Evolutionary conservation across 2,329 filamentous ascomycete species (phyloP).

Genomic region (Diaporthe sp.): DNA sequence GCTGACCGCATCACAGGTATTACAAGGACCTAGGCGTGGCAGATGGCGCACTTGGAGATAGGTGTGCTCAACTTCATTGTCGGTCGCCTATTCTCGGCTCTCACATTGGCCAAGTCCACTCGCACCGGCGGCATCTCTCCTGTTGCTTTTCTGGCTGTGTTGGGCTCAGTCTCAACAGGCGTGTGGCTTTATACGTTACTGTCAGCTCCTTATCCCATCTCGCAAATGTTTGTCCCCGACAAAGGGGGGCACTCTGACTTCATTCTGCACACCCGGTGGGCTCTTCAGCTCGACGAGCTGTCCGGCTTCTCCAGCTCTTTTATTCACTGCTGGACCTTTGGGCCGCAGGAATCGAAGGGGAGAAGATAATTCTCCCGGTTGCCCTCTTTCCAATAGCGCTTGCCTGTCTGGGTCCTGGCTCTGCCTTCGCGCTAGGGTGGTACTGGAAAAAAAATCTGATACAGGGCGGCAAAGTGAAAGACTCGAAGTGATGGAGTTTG

Average conservation of each 20-base stretch:
- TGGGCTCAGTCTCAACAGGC: neutral
- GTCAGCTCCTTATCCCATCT: neutral
- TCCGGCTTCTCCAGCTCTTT: neutral
- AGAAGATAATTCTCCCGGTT: neutral
- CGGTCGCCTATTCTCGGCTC: neutral
- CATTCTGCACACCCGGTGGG: neutral
- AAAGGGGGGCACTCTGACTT: neutral
- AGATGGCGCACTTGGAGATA: neutral
- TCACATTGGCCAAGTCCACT: neutral
- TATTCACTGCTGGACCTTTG: neutral
- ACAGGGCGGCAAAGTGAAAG: neutral
- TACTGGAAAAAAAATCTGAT: neutral
- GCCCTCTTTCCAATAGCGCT: neutral
- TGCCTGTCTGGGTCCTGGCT: neutral
- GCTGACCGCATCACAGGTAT: no score
- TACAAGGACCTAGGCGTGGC: constrained; percentile 11
- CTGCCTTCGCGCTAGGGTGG: neutral
- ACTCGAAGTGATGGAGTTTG: neutral
- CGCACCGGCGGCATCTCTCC: neutral
- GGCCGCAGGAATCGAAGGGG: neutral
- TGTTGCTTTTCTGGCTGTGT: neutral
- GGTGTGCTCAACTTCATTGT: neutral
- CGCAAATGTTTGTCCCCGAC: neutral
- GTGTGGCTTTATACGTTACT: neutral
- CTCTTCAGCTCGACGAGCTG: neutral